Percentiles rank a stretch among this genome's conserved stretches.
phyloP scores from a whole-genome alignment of 768 basidiomycete genomes.

The Punctularia strigosozonata region DNA sequence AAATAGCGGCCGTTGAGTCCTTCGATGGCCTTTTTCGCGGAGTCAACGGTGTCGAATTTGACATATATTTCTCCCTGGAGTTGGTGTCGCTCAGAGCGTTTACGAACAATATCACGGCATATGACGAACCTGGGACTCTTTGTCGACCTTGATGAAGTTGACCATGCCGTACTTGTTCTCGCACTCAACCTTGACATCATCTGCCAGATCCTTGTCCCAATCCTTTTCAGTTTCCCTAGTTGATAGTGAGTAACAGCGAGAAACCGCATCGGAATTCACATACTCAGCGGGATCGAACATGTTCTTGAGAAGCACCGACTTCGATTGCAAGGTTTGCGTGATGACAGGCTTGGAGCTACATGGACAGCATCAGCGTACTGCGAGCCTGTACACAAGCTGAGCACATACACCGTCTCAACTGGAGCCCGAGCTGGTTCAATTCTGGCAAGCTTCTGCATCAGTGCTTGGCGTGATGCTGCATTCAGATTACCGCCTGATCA shows the following conservation, averaged over 20 bases:
- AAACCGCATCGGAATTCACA: constrained; percentile 16
- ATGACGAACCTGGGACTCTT: constrained; percentile 75
- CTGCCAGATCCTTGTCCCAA: constrained; percentile 94
- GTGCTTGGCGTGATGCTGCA: constrained; percentile 94
- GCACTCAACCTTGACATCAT: constrained; percentile 93
- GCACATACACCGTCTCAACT: constrained; percentile 50
- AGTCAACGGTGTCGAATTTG: constrained; percentile 72
- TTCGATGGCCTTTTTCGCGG: constrained; percentile 74
- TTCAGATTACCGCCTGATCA: constrained; percentile 87
- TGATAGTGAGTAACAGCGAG: constrained; percentile 4
- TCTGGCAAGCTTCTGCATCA: constrained; percentile 99
- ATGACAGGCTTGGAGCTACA: constrained; percentile 66
- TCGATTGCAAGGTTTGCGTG: constrained; percentile 79
- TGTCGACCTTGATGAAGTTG: constrained; percentile 83
- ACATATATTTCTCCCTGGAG: constrained; percentile 92
- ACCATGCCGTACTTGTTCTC: constrained; percentile 86
- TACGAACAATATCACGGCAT: neutral
- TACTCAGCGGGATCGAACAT: constrained; percentile 99
- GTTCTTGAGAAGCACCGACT: constrained; percentile 80
- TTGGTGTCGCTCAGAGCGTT: neutral
- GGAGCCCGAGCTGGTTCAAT: constrained; percentile 53
- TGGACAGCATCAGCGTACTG: neutral
- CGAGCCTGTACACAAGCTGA: neutral
- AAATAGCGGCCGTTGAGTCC: constrained; percentile 97
- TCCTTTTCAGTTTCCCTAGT: constrained; percentile 85